phyloP scores from a whole-genome alignment of 202 grass and related monocot genomes.

The Carex arenaria region DNA sequence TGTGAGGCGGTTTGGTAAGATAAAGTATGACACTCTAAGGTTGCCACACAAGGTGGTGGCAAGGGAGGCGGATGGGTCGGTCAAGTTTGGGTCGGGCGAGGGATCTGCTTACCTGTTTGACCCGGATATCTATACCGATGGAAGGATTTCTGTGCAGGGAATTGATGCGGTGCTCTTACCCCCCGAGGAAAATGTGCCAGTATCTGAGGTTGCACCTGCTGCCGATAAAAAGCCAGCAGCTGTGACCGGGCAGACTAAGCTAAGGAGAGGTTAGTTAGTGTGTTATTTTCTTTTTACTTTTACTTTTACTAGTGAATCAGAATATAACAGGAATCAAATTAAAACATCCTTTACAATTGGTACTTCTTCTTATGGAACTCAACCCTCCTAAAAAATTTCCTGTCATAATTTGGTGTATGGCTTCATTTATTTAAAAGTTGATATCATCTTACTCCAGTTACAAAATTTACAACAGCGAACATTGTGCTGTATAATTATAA shows the following conservation, averaged over 20 bases:
- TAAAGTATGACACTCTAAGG: conserved; percentile 79
- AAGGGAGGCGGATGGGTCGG: conserved; percentile 81
- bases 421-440: too few species aligned
- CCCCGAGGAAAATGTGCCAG: conserved; percentile 31
- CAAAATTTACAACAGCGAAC: too few species aligned
- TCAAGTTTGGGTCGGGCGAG: conserved; percentile 90
- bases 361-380: too few species aligned
- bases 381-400: too few species aligned
- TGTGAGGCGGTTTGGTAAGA: conserved; percentile 76
- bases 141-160: conserved; percentile 92
- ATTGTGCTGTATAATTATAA: too few species aligned
- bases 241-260: conserved; percentile 49
- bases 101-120: conserved; percentile 94
- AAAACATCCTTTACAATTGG: too few species aligned
- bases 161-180: conserved; percentile 84
- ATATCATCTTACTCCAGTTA: too few species aligned
- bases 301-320: too few species aligned
- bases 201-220: conserved; percentile 11
- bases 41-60: conserved; percentile 92
- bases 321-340: too few species aligned
- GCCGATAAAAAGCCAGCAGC: conserved; percentile 39
- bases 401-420: too few species aligned
- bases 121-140: conserved; percentile 96
- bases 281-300: not conserved
- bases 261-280: conserved; percentile 65